Evolutionary conservation across 2,329 filamentous ascomycete genomes (phyloP).

Genomic region (Dothideomycetidae sp.): DNA sequence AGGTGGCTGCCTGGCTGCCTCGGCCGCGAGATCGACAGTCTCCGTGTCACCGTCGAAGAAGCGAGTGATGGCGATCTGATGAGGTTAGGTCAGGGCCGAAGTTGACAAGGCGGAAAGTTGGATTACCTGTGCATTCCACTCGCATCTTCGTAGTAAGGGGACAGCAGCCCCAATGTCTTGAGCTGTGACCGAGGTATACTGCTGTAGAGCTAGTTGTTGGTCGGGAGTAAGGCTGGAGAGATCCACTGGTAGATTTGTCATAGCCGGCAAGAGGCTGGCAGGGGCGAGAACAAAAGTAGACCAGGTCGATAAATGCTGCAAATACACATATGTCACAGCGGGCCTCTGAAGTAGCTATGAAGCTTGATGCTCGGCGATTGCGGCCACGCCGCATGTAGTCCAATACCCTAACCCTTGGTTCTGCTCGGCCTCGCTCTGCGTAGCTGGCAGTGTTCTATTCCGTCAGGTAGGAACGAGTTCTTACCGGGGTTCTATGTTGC

Average conservation of each 20-base stretch:
- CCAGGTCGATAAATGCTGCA: no score
- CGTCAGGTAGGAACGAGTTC: no score
- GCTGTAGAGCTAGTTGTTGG: conserved; percentile 74
- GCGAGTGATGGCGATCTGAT: conserved; percentile 81
- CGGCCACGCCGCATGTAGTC: no score
- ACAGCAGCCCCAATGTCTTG: conserved; percentile 66
- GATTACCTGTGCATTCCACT: conserved; percentile 85
- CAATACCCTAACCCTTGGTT: no score
- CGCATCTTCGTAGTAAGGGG: conserved; percentile 64
- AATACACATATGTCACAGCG: no score
- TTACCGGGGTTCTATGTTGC: no score
- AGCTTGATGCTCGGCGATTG: no score
- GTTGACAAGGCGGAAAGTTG: neutral
- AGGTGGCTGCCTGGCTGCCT: conserved; percentile 51
- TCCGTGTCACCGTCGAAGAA: conserved; percentile 97
- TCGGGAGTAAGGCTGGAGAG: conserved; percentile 56
- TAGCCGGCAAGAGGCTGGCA: conserved; percentile 25
- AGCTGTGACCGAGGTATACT: conserved; percentile 77
- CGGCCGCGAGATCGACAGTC: conserved; percentile 63
- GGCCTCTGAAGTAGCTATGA: no score
- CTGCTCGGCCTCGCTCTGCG: no score
- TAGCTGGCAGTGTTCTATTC: no score
- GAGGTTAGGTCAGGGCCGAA: conserved; percentile 14
- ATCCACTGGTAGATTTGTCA: conserved; percentile 31
- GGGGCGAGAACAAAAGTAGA: no score